Base-by-base conservation (phyloP, 768 basidiomycete genomes). In the Boletus reticulatus region DNA sequence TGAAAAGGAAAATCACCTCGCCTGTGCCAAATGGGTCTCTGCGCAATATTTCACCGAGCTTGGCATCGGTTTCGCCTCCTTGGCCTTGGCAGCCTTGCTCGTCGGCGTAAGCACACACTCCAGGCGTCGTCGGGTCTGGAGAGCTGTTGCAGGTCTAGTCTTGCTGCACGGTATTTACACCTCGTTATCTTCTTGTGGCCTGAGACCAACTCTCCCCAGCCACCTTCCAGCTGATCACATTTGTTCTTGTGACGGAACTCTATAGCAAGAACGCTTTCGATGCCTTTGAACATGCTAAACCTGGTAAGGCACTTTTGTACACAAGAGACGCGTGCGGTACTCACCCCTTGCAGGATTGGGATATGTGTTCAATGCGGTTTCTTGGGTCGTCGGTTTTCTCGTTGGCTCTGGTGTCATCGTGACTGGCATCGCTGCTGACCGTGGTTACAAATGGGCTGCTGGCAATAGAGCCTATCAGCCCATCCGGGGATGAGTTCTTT, bases 51-150 rank as follows among this genome's bases (percentile, higher is more conserved):
- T 81, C 45, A 76, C 79, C n/a, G 81, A 87, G 65, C 68, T 90
- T 11, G 81, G 81, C 43, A 76, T 84, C 32, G 85, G 88, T 4
- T 87, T 87, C 67, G 84, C 80, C 9, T 78, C 74, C 45, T 72
- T 84, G 27, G 81, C 87, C 4, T 70, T 88, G 37, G 63, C 78
- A 1, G 74, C 87, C 9, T 76, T 92, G 46, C 64, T 85, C 41
- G 76, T 91, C 54, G 89, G 89, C 4, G 78, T 89, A 19, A 88
- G 80, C 64, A 89, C 89, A 0, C 83, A 83, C 63, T 88, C 88
- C 16, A 77, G 89, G 48, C 77, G 89, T 60, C 76, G 88, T 55
- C 81, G 89, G 59, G 84, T 90, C 32, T 92, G 89, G 89, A 83
- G 80, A 65, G 85, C 82, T 1, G 85, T 87, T 1, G 87, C 87